Conservation (phyloP, 2,329 filamentous ascomycete species). For the Aspergillus aculeatus region DNA sequence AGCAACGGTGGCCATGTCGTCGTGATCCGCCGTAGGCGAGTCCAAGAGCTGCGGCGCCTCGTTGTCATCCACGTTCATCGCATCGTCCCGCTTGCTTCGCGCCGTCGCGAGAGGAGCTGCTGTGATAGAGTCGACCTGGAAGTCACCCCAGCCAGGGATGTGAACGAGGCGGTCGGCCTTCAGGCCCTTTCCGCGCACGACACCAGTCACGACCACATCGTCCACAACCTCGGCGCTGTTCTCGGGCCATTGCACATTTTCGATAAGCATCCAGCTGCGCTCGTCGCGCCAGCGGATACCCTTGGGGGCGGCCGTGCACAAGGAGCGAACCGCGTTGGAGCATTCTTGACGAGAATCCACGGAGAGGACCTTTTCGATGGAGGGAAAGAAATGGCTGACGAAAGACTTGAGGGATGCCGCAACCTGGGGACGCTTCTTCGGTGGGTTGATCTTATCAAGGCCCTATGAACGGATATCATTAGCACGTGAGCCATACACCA, state of each 20-base stretch:
- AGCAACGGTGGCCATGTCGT: constrained; percentile 78
- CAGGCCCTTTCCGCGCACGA: constrained; percentile 79
- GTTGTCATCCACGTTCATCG: constrained; percentile 68
- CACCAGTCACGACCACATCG: constrained; percentile 75
- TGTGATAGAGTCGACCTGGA: constrained; percentile 85
- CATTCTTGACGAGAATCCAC: constrained; percentile 88
- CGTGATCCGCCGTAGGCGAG: constrained; percentile 72
- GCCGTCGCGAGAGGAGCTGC: constrained; percentile 65
- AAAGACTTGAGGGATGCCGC: constrained; percentile 83
- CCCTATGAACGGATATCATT: constrained; percentile 38
- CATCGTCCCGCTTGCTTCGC: constrained; percentile 55
- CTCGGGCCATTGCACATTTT: constrained; percentile 72
- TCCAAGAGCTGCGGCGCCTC: constrained; percentile 58
- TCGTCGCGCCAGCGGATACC: constrained; percentile 95
- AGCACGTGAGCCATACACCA: not conserved
- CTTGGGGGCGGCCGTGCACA: constrained; percentile 90
- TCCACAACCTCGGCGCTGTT: constrained; percentile 45
- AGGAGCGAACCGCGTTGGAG: constrained; percentile 81
- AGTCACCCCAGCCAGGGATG: constrained; percentile 90
- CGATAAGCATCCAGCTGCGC: constrained; percentile 90
- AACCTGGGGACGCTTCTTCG: constrained; percentile 74
- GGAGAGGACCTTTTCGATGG: constrained; percentile 86
- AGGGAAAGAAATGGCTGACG: constrained; percentile 91
- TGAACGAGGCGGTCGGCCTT: constrained; percentile 90
- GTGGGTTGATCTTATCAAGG: constrained; percentile 72